These are phyloP conservation scores for Suhomyces vadensis DNA, from an alignment of 805 yeast species.

Conservation along the genomic window DNA sequence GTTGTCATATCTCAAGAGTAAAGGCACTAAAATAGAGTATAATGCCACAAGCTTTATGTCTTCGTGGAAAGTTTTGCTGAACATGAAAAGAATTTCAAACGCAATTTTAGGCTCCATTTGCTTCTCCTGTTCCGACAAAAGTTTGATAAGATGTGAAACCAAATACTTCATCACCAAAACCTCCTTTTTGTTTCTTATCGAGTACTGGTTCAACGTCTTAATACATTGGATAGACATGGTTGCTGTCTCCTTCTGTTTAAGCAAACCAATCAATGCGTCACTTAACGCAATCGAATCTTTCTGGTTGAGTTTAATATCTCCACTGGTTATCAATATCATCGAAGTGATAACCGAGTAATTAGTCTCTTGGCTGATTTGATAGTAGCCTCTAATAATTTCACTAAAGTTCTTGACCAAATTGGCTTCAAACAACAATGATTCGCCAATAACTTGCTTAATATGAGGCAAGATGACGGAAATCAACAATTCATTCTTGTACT, in stretches of 20 bases:
- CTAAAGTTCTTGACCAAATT: constrained; percentile 29
- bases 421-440: constrained; percentile 16
- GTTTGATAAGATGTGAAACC: constrained; percentile 46
- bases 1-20: constrained; percentile 32
- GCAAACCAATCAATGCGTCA: constrained; percentile 24
- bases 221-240: constrained; percentile 54
- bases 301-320: constrained; percentile 28
- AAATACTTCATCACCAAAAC: constrained; percentile 45
- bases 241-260: constrained; percentile 22
- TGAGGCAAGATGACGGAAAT: constrained; percentile 51
- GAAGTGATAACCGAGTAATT: constrained; percentile 34
- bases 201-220: constrained; percentile 50
- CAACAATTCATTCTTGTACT: constrained; percentile 39
- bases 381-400: constrained; percentile 21
- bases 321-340: constrained; percentile 37
- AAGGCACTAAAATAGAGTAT: constrained; percentile 37
- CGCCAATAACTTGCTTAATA: constrained; percentile 35
- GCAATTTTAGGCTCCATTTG: constrained; percentile 24
- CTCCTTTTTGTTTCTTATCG: constrained; percentile 24
- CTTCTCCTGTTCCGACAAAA: constrained; percentile 16
- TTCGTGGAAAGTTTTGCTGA: constrained; percentile 36
- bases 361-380: constrained; percentile 17
- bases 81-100: constrained; percentile 51
- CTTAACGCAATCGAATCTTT: constrained; percentile 24
- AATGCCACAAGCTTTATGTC: constrained; percentile 31